Conservation (phyloP, 2,329 filamentous ascomycete genomes). For the Aureobasidium sp. region DNA sequence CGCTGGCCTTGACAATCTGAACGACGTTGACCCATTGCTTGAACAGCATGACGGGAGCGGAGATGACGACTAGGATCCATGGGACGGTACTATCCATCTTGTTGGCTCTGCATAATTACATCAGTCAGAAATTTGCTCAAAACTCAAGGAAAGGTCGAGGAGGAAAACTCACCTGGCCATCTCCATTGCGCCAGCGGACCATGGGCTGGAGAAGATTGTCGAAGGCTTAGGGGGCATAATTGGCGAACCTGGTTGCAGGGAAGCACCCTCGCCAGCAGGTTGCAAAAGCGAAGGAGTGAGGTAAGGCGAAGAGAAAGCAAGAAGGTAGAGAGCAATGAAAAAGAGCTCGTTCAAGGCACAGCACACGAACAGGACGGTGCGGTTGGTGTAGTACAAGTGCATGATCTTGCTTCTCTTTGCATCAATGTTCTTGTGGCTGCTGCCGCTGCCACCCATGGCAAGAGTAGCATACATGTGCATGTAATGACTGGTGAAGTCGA, state of each 20-base stretch:
- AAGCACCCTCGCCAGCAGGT: conserved; percentile 41
- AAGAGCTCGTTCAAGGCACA: conserved; percentile 91
- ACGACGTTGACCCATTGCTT: conserved; percentile 95
- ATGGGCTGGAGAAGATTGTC: conserved; percentile 78
- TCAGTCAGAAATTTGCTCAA: background rate
- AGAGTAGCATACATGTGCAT: conserved; percentile 98
- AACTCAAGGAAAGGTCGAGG: background rate
- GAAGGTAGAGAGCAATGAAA: conserved; percentile 96
- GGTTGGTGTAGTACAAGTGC: conserved; percentile 96
- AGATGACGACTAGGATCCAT: conserved; percentile 74
- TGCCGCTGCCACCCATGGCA: conserved; percentile 70
- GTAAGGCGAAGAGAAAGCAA: conserved; percentile 88
- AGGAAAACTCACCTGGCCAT: conserved; percentile 54
- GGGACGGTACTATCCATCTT: conserved; percentile 60
- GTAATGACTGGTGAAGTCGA: conserved; percentile 94
- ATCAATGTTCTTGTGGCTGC: conserved; percentile 91
- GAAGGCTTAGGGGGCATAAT: conserved; percentile 57
- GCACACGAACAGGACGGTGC: conserved; percentile 84
- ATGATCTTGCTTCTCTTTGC: conserved; percentile 80
- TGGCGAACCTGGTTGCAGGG: conserved; percentile 56
- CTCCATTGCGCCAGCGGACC: conserved; percentile 87
- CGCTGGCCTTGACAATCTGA: conserved; percentile 87
- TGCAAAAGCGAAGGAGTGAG: conserved; percentile 76
- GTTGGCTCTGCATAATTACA: conserved; percentile 54
- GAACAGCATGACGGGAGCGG: conserved; percentile 76